Base-by-base conservation (phyloP, 495 filamentous ascomycete species). In the Gamarada debralockiae region DNA sequence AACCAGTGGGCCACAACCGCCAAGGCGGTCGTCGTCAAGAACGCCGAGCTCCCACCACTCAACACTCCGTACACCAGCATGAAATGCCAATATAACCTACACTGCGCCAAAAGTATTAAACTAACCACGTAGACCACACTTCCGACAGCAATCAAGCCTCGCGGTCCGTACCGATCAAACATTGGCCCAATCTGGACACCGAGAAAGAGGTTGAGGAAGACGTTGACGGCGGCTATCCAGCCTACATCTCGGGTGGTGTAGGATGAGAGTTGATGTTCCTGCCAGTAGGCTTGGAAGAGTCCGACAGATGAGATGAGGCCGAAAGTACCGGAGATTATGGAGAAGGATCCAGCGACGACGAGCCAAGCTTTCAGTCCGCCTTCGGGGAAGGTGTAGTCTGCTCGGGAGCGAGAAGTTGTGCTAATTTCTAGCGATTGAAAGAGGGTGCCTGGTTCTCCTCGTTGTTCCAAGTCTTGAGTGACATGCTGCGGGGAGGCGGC, bases 141-240 rank as follows among this genome's bases (percentile, higher is more conserved):
- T 13, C 44, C 46, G 3, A 12, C 33, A 14, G 44, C 7, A 3
- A 52, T 29, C n/a, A 64, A 37, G 34, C 44, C 45, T 17, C 53
- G 43, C 2, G 55, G 57, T 17, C 54, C 56, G 50, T 80, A 75
- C 2, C 73, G 70, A 58, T 87, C 84, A 50, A 87, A 87, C 3
- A 87, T 57, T n/a, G 84, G 82, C 2, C 84, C 84, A 36, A 83
- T 76, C 59, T 85, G 81, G 6, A 85, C 77, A 6, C 83, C 84
- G 7, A 80, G 68, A 48, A 84, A 83, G 25, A 85, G 74, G 12
- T 82, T 79, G 18, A 85, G 68, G 52, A 85, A 86, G 22, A 83
- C 69, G 25, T 85, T 78, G 1, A 81, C 61, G 23, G 78, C 79
- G 14, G 80, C 77, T 52, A 87, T 82, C 84, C 82, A 86, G 40